A percentile compares a stretch with the other conserved stretches of the same genome.
phyloP scores from a whole-genome alignment of 108 stramenopile species.

The Cyclotella choctawhatcheeana region DNA sequence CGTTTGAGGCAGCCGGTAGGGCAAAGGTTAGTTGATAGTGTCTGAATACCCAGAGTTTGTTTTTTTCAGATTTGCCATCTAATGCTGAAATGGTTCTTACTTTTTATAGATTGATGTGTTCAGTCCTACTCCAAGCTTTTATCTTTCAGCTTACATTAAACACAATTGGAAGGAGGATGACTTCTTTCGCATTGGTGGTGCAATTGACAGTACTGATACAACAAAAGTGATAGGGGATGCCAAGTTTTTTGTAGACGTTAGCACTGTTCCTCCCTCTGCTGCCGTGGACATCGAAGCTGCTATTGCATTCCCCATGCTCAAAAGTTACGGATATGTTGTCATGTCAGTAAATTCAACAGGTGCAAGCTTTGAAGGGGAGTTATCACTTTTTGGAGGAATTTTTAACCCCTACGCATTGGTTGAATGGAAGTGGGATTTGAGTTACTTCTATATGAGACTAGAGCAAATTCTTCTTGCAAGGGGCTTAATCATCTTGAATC shows the following conservation, averaged over 20 bases:
- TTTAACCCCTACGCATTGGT: background rate
- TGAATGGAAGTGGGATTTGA: background rate
- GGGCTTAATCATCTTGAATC: background rate
- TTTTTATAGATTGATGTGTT: background rate
- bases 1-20: background rate
- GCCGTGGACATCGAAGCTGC: background rate
- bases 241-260: background rate
- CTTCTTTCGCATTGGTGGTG: background rate
- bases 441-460: background rate
- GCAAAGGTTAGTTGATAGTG: background rate
- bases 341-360: background rate
- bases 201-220: background rate
- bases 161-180: background rate
- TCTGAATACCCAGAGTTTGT: too few relatives aligned
- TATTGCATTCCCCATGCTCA: background rate
- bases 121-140: background rate
- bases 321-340: background rate
- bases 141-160: background rate
- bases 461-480: background rate
- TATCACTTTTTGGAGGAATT: background rate
- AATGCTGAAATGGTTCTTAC: too few relatives aligned
- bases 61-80: too few relatives aligned
- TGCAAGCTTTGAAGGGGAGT: background rate
- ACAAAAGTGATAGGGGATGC: background rate
- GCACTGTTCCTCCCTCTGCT: background rate